Percentiles rank a stretch among this genome's conserved stretches.
phyloP scores from a whole-genome alignment of 352 stramenopile species.

The Pseudoperonospora humuli region DNA sequence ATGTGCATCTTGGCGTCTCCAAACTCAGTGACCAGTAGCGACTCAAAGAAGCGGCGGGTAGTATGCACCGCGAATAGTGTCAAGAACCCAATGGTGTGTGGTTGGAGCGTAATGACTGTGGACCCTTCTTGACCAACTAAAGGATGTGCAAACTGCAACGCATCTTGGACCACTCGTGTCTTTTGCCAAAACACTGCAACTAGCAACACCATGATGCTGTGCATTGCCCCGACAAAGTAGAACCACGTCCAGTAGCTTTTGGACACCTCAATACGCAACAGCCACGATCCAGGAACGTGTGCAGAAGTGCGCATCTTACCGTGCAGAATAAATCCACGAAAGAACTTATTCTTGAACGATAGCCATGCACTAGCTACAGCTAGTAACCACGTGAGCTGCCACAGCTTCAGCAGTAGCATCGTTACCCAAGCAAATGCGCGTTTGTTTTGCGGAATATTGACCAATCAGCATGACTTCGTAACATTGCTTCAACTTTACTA shows the following conservation, averaged over 20 bases:
- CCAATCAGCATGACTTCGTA: too few species aligned
- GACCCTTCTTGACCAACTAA: neutral
- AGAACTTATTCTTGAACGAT: slow-evolving; percentile 30
- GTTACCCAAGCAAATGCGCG: neutral
- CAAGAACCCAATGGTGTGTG: slow-evolving; percentile 36
- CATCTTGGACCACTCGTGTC: slow-evolving; percentile 21
- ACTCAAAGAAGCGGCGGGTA: slow-evolving; percentile 51
- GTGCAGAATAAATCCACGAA: slow-evolving; percentile 33
- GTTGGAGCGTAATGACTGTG: slow-evolving; percentile 22
- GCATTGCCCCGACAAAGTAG: slow-evolving; percentile 48
- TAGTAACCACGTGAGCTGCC: slow-evolving; percentile 29
- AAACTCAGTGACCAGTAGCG: slow-evolving; percentile 55
- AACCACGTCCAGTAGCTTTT: slow-evolving; percentile 73
- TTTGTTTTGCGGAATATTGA: too few species aligned
- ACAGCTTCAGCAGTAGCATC: slow-evolving; percentile 22
- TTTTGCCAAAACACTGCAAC: slow-evolving; percentile 26
- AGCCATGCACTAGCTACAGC: slow-evolving; percentile 22
- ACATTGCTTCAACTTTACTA: too few species aligned
- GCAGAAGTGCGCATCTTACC: slow-evolving; percentile 31
- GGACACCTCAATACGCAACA: slow-evolving; percentile 34
- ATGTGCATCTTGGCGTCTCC: slow-evolving; percentile 56
- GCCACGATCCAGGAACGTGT: slow-evolving; percentile 16
- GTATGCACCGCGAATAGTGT: slow-evolving; percentile 48
- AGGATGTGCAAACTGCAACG: slow-evolving; percentile 29
- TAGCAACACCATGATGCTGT: slow-evolving; percentile 33